Conservation (phyloP, 352 stramenopile species). For the Blastocystis sp. region DNA sequence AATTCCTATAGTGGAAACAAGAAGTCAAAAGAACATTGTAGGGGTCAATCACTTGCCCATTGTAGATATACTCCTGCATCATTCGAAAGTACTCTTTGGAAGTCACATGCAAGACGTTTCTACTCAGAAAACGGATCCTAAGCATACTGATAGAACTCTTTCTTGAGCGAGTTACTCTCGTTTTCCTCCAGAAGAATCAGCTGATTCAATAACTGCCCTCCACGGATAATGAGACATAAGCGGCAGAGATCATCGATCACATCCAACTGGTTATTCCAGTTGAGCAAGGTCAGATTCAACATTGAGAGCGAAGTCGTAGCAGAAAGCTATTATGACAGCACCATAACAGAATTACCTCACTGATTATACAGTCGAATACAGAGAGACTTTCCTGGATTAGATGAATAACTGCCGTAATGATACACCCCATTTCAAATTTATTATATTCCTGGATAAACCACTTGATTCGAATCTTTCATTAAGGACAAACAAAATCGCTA, state of each 20-base stretch:
- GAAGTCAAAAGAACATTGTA: not conserved
- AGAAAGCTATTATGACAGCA: too few species aligned
- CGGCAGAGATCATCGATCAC: not conserved
- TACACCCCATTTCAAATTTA: not conserved
- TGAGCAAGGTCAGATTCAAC: not conserved
- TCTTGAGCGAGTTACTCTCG: conserved; percentile 17
- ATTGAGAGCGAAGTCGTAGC: not conserved
- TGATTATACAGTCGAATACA: not conserved
- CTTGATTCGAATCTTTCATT: not conserved
- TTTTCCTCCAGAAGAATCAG: conserved; percentile 37
- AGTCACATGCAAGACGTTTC: not conserved
- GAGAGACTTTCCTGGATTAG: not conserved
- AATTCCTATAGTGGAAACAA: conserved; percentile 1
- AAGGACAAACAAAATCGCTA: not conserved
- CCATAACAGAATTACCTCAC: not conserved
- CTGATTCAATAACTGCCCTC: conserved; percentile 23
- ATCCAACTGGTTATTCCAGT: not conserved
- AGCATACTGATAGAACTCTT: not conserved
- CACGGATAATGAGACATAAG: not conserved
- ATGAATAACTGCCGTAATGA: not conserved
- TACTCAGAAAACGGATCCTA: not conserved
- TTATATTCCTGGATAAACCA: not conserved
- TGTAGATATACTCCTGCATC: conserved; percentile 41
- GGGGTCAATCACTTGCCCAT: not conserved
- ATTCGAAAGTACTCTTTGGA: not conserved